A percentile compares a stretch with the other conserved stretches of the same genome.
Conservation (phyloP, 2,329 filamentous ascomycete genomes). For the Ophiostoma sp. region DNA sequence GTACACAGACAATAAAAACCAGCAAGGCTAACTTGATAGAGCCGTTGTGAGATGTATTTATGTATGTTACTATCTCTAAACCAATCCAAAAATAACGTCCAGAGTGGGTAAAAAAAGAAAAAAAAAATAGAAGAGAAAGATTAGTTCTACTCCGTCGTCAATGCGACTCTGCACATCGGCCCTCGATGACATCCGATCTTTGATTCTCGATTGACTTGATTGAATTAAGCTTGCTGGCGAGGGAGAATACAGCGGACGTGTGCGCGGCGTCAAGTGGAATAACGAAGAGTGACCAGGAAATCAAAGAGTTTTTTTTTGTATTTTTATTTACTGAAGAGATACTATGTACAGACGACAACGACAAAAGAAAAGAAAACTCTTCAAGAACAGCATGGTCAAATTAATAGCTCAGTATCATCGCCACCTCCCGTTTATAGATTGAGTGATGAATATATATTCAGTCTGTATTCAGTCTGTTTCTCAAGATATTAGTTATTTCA, state of each 20-base stretch:
- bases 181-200: not conserved
- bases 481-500: no score
- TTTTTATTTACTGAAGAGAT: no score
- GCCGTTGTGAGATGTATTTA: not conserved
- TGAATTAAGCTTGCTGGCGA: not conserved
- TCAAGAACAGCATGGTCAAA: not conserved
- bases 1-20: not conserved
- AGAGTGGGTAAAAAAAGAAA: not conserved
- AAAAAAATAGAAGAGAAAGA: no score
- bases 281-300: not conserved
- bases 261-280: slow-evolving; percentile 3
- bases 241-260: not conserved
- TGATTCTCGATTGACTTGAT: not conserved
- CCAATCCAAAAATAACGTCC: not conserved
- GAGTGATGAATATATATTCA: no score
- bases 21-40: not conserved
- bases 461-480: no score
- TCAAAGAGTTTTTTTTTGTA: no score
- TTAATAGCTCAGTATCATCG: slow-evolving; percentile 4
- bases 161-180: not conserved
- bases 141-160: not conserved
- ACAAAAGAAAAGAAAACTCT: not conserved
- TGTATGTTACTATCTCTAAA: no score
- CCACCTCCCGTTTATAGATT: not conserved
- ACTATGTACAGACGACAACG: not conserved